Evolutionary conservation across 495 filamentous ascomycete genomes (phyloP).

Genomic region (Penicillium argentinense): DNA sequence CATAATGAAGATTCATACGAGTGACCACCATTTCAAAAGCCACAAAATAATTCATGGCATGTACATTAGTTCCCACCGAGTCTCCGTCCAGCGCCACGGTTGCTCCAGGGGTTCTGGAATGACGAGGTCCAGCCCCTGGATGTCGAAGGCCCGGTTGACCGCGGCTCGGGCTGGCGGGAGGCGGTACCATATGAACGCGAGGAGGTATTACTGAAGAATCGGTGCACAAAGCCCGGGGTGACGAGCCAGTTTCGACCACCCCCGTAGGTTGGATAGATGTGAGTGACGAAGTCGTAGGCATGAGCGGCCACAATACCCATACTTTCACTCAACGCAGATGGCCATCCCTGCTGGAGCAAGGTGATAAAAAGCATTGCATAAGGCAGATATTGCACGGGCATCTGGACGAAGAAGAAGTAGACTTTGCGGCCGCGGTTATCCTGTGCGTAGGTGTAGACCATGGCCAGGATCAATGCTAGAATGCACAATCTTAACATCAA

Average conservation of each 20-base stretch:
- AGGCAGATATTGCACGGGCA: conserved; percentile 73
- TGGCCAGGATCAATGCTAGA: conserved; percentile 68
- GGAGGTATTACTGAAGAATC: conserved; percentile 54
- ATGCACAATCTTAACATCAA: conserved; percentile 21
- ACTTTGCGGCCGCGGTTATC: conserved; percentile 72
- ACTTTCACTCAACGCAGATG: conserved; percentile 51
- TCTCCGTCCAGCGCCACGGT: conserved; percentile 64
- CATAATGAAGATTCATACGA: too few relatives aligned
- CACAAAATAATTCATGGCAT: not conserved
- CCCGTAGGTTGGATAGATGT: conserved; percentile 80
- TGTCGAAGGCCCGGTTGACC: conserved; percentile 25
- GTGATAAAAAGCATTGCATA: conserved; percentile 71
- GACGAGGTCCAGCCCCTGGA: conserved; percentile 34
- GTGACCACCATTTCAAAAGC: not conserved
- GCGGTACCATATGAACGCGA: conserved; percentile 62
- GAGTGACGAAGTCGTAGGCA: conserved; percentile 79
- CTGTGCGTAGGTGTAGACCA: conserved; percentile 78
- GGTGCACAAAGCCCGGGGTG: conserved; percentile 66
- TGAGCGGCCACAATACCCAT: conserved; percentile 81
- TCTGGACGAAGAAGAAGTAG: conserved; percentile 72
- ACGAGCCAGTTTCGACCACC: conserved; percentile 68
- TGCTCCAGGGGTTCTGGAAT: conserved; percentile 57
- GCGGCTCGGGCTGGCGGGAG: conserved; percentile 24
- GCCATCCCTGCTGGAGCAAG: conserved; percentile 55
- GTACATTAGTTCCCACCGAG: conserved; percentile 46